These are phyloP conservation scores for Penicillium cinerascens DNA, from an alignment of 495 filamentous ascomycete genomes.

Conservation along the genomic window DNA sequence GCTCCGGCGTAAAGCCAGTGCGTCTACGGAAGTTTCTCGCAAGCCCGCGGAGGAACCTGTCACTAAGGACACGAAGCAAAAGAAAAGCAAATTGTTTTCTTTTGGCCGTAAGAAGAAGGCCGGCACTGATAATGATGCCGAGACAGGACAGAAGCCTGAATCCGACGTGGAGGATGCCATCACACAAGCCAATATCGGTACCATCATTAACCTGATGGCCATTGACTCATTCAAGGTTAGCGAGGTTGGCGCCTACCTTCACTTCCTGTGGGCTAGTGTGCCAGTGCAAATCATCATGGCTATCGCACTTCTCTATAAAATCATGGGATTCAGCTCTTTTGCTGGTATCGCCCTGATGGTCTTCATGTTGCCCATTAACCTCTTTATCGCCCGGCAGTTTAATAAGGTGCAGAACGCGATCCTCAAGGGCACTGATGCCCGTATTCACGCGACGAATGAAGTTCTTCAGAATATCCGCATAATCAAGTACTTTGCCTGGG, in stretches of 20 bases:
- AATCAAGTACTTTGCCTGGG: constrained; percentile 99
- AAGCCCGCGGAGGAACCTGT: constrained; percentile 37
- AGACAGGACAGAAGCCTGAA: constrained; percentile 34
- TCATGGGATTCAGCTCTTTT: constrained; percentile 90
- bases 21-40: constrained; percentile 56
- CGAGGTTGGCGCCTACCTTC: constrained; percentile 86
- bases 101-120: constrained; percentile 58
- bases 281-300: constrained; percentile 79
- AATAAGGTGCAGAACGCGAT: constrained; percentile 81
- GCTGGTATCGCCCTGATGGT: constrained; percentile 93
- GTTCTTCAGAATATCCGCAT: constrained; percentile 97
- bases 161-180: constrained; percentile 45
- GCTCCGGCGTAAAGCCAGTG: constrained; percentile 82
- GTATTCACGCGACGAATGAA: constrained; percentile 96
- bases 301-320: constrained; percentile 72
- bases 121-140: constrained; percentile 29
- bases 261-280: constrained; percentile 82
- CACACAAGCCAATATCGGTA: constrained; percentile 84
- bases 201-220: constrained; percentile 98
- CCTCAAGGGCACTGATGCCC: constrained; percentile 90
- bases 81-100: constrained; percentile 47
- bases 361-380: constrained; percentile 82
- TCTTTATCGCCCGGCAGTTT: constrained; percentile 80
- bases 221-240: constrained; percentile 99
- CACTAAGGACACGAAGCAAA: constrained; percentile 32